Percentiles rank a stretch among this genome's conserved stretches.
Conservation (phyloP, 75 land plant genomes). For the Chamaecyparis obtusa region DNA sequence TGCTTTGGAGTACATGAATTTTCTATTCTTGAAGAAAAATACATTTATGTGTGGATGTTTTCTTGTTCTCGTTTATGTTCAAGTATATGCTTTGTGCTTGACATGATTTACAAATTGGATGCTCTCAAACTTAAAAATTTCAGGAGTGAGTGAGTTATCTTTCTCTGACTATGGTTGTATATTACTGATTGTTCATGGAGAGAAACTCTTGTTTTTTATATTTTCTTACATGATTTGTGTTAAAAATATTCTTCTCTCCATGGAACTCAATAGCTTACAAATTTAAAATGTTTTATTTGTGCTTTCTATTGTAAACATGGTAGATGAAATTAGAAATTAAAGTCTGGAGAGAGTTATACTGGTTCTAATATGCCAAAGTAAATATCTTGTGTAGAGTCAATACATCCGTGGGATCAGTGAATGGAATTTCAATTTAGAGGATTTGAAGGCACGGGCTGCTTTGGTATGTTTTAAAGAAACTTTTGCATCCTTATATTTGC, state of each 20-base stretch:
- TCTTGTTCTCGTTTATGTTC: neutral
- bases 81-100: neutral
- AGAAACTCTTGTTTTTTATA: neutral
- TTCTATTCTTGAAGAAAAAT: neutral
- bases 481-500: neutral
- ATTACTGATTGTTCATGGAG: neutral
- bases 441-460: constrained; percentile 92
- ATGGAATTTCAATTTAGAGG: constrained; percentile 97
- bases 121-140: neutral
- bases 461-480: constrained; percentile 49
- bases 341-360: neutral
- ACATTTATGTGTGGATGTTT: neutral
- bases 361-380: neutral
- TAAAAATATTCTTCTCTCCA: neutral
- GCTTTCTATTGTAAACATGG: neutral
- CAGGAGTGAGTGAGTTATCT: neutral
- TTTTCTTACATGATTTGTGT: neutral
- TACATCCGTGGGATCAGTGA: constrained; percentile 96
- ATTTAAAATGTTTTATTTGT: neutral
- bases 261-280: neutral
- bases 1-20: neutral
- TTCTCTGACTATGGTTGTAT: neutral
- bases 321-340: neutral
- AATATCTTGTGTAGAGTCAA: constrained; percentile 59
- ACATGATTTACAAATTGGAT: neutral